Conservation (phyloP, 148 eudicot genomes). For the Polygonum maritimum region DNA sequence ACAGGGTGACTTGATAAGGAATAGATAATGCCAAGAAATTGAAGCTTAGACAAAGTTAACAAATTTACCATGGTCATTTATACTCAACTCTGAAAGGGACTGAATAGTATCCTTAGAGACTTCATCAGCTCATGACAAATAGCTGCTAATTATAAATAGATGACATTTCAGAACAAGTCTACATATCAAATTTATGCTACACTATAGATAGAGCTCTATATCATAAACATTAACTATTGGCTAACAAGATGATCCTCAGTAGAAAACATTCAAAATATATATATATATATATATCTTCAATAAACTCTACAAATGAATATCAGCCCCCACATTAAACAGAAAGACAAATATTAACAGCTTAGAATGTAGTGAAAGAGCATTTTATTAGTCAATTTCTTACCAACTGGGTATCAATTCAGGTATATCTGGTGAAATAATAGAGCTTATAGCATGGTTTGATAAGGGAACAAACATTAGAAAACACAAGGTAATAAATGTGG, state of each 20-base stretch:
- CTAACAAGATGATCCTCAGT: background rate
- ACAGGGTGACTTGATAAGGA: background rate
- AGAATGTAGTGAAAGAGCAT: background rate
- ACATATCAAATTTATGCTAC: background rate
- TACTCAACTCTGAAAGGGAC: constrained; percentile 50
- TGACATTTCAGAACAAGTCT: background rate
- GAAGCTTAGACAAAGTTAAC: background rate
- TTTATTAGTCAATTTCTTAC: background rate
- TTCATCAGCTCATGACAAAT: constrained; percentile 32
- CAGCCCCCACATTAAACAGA: no score
- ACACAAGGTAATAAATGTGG: no score
- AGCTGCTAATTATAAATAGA: constrained; percentile 14
- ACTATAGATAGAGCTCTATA: background rate
- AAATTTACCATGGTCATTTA: constrained; percentile 40
- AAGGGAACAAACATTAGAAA: no score
- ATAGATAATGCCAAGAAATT: constrained; percentile 1
- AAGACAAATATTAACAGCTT: no score
- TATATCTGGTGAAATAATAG: no score
- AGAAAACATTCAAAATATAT: background rate
- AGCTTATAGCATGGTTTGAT: no score
- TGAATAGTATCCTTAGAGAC: constrained; percentile 45
- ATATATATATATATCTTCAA: no score
- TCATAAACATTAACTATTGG: background rate
- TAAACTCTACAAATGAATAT: no score
- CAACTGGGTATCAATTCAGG: background rate